Evolutionary conservation across 129 eudicot species (phyloP).

Genomic region (Flaveria ramosissima): DNA sequence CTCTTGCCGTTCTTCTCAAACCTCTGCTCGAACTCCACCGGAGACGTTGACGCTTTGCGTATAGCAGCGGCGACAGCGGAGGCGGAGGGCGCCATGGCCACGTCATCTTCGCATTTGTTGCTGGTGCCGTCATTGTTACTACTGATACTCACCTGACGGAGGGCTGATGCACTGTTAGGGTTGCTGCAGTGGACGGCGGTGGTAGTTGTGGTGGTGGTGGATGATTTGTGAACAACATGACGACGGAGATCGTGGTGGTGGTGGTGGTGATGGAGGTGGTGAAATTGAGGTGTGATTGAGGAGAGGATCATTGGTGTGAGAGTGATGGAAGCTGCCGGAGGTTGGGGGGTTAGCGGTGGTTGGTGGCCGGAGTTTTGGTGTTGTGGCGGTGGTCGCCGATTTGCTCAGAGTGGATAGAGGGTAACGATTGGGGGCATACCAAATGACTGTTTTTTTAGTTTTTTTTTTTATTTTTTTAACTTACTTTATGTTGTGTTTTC

Average conservation of each 20-base stretch:
- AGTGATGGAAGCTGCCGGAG: slow-evolving; percentile 6
- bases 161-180: slow-evolving; percentile 40
- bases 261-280: not conserved
- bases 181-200: slow-evolving; percentile 44
- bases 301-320: slow-evolving; percentile 29
- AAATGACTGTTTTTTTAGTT: not conserved
- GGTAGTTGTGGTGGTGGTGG: slow-evolving; percentile 11
- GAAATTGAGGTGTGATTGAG: slow-evolving; percentile 23
- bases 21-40: slow-evolving; percentile 84
- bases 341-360: not conserved
- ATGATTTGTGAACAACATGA: slow-evolving; percentile 1
- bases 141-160: slow-evolving; percentile 43
- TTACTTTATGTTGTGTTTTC: too few relatives aligned
- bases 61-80: slow-evolving; percentile 72
- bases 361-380: not conserved
- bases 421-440: not conserved
- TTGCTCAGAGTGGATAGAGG: slow-evolving; percentile 24
- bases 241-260: slow-evolving; percentile 19
- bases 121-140: slow-evolving; percentile 15
- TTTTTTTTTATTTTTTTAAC: not conserved
- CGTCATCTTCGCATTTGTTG: slow-evolving; percentile 28
- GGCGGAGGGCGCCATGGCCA: slow-evolving; percentile 61
- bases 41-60: slow-evolving; percentile 75
- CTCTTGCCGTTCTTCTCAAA: slow-evolving; percentile 45
- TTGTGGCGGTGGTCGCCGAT: slow-evolving; percentile 20